Percentiles rank a stretch among this genome's conserved stretches.
phyloP scores from a whole-genome alignment of 108 stramenopile species.

The Cyclotella kingstonii region DNA sequence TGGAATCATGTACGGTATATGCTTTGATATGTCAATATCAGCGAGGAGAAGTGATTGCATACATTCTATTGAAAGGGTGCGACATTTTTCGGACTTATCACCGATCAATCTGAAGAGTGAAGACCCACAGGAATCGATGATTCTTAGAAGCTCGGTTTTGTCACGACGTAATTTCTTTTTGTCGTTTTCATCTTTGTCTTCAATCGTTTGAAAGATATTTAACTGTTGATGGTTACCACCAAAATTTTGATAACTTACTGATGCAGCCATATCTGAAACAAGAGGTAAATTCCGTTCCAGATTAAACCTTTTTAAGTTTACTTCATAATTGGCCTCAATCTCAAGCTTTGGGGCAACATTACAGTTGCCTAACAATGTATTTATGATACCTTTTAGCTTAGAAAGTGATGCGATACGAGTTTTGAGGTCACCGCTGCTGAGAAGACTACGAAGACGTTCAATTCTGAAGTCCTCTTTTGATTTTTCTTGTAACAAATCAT shows the following conservation, averaged over 20 bases:
- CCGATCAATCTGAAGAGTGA: constrained; percentile 27
- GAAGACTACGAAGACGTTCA: constrained; percentile 31
- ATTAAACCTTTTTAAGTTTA: constrained; percentile 3
- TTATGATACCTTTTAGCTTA: constrained; percentile 26
- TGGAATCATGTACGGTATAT: constrained; percentile 55
- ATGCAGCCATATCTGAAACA: constrained; percentile 45
- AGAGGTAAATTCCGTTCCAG: constrained; percentile 23
- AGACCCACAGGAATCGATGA: constrained; percentile 35
- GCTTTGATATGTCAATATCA: constrained; percentile 36
- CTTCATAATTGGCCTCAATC: constrained; percentile 42
- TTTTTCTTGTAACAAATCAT: not conserved
- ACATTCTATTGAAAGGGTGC: constrained; percentile 41
- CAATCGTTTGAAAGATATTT: not conserved
- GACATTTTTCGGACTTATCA: constrained; percentile 42
- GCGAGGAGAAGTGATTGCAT: constrained; percentile 33
- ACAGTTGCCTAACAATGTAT: constrained; percentile 9
- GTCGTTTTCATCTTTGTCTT: not conserved
- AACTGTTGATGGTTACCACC: not conserved
- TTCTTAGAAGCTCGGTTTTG: constrained; percentile 19
- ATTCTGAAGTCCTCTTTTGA: constrained; percentile 14
- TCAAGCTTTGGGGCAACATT: constrained; percentile 25
- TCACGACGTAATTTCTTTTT: not conserved
- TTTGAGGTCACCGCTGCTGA: constrained; percentile 15
- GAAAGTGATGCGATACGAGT: constrained; percentile 23
- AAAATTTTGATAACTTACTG: constrained; percentile 5